Conservation (phyloP, 495 filamentous ascomycete species). For the Apiosordaria backusii region DNA sequence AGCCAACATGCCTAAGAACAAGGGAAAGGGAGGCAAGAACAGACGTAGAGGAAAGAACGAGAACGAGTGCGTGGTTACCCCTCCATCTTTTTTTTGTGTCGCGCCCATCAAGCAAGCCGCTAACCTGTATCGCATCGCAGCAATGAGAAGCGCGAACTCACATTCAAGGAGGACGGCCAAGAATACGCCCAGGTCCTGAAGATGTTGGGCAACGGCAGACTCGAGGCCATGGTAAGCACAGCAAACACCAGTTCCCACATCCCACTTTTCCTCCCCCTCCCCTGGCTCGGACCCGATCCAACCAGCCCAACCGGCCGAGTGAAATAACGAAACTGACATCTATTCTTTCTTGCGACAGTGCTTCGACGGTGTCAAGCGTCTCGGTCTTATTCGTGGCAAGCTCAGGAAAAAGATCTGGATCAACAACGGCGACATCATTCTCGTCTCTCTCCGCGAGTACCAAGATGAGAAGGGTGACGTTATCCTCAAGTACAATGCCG, state of each 20-base stretch:
- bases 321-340: slow-evolving; percentile 1
- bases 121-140: slow-evolving; percentile 39
- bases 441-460: slow-evolving; percentile 94
- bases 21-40: slow-evolving; percentile 90
- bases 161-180: slow-evolving; percentile 98
- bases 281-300: not conserved
- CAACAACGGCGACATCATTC: slow-evolving; percentile 98
- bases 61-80: slow-evolving; percentile 53
- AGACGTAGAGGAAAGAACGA: slow-evolving; percentile 99
- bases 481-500: slow-evolving; percentile 97
- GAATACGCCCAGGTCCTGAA: slow-evolving; percentile 98
- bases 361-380: slow-evolving; percentile 89
- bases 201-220: slow-evolving; percentile 96
- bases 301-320: not conserved
- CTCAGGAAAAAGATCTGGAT: slow-evolving; percentile 98
- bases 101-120: slow-evolving; percentile 5
- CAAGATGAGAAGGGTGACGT: slow-evolving; percentile 99
- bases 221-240: slow-evolving; percentile 62
- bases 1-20: slow-evolving; percentile 33
- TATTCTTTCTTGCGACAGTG: slow-evolving; percentile 50
- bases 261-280: not conserved
- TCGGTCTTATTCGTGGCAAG: slow-evolving; percentile 88
- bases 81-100: not conserved
- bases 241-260: not conserved
- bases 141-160: slow-evolving; percentile 96